A percentile compares a stretch with the other conserved stretches of the same genome.
phyloP scores from a whole-genome alignment of 768 basidiomycete genomes.

The Candolleomyces eurysporus region DNA sequence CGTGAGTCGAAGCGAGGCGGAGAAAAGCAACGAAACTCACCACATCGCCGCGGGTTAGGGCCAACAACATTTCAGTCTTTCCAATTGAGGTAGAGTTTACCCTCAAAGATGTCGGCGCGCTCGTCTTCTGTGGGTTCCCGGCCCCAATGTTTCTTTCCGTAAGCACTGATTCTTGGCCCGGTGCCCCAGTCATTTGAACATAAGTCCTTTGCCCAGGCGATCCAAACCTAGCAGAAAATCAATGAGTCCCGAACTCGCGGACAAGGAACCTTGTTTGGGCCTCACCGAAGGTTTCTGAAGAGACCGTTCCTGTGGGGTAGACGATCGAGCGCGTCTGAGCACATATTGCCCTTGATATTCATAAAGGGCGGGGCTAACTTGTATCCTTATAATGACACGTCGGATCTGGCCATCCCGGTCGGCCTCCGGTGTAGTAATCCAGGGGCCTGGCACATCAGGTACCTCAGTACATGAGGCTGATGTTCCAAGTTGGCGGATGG shows the following conservation, averaged over 20 bases:
- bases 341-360: conserved; percentile 33
- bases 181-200: neutral
- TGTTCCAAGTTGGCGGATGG: conserved; percentile 16
- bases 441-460: conserved; percentile 28
- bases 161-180: neutral
- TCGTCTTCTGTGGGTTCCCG: neutral
- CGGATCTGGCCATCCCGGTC: conserved; percentile 22
- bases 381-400: conserved; percentile 29
- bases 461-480: conserved; percentile 26
- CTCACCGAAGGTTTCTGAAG: neutral
- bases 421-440: conserved; percentile 10
- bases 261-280: neutral
- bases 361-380: conserved; percentile 22
- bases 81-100: neutral
- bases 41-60: no score
- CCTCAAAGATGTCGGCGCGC: neutral
- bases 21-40: no score
- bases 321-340: conserved; percentile 35
- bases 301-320: conserved; percentile 24
- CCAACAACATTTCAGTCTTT: no score
- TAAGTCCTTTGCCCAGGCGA: neutral
- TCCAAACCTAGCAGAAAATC: neutral
- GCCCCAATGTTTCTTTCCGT: neutral
- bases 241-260: neutral
- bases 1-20: no score